Percentiles rank a stretch among this genome's conserved stretches.
Evolutionary conservation across 495 filamentous ascomycete species (phyloP).

Genomic region (Aspergillus ellipticus): DNA sequence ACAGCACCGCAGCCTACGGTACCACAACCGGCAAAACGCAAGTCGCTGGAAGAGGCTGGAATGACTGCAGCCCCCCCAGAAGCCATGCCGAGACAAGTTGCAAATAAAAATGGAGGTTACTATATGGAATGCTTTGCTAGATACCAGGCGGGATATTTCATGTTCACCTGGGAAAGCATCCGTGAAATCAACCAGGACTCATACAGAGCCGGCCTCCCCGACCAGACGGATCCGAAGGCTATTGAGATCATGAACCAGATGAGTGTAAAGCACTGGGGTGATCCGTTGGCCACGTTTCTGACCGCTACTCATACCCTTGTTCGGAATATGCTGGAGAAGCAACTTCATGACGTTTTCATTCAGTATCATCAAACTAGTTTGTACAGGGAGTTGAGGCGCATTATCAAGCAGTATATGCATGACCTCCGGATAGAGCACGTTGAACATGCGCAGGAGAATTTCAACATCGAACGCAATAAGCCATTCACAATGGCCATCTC

Average conservation of each 20-base stretch:
- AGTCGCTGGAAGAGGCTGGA: slow-evolving; percentile 4
- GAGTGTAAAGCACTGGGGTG: slow-evolving; percentile 40
- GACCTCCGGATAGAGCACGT: slow-evolving; percentile 23
- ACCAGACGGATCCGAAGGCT: slow-evolving; percentile 40
- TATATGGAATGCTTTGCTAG: slow-evolving; percentile 13
- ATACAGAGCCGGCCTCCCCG: slow-evolving; percentile 32
- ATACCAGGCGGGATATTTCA: slow-evolving; percentile 13
- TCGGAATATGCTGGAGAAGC: slow-evolving; percentile 23
- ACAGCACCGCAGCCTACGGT: no score
- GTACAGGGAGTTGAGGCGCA: slow-evolving; percentile 26
- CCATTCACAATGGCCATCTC: slow-evolving; percentile 35
- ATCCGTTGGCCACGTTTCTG: slow-evolving; percentile 30
- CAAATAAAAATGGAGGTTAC: slow-evolving; percentile 9
- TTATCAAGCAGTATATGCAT: slow-evolving; percentile 28
- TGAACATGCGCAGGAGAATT: slow-evolving; percentile 18
- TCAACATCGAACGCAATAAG: slow-evolving; percentile 26
- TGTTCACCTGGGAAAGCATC: slow-evolving; percentile 31
- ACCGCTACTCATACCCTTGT: slow-evolving; percentile 26
- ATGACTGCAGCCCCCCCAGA: neutral
- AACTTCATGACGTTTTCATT: slow-evolving; percentile 31
- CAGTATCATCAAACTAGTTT: slow-evolving; percentile 35
- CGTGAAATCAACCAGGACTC: slow-evolving; percentile 35
- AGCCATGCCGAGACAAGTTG: neutral
- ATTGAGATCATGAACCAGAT: slow-evolving; percentile 36
- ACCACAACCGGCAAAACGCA: slow-evolving; percentile 18